Evolutionary conservation across 2,329 filamentous ascomycete species (phyloP).

Genomic region (Epichloe gansuensis): DNA sequence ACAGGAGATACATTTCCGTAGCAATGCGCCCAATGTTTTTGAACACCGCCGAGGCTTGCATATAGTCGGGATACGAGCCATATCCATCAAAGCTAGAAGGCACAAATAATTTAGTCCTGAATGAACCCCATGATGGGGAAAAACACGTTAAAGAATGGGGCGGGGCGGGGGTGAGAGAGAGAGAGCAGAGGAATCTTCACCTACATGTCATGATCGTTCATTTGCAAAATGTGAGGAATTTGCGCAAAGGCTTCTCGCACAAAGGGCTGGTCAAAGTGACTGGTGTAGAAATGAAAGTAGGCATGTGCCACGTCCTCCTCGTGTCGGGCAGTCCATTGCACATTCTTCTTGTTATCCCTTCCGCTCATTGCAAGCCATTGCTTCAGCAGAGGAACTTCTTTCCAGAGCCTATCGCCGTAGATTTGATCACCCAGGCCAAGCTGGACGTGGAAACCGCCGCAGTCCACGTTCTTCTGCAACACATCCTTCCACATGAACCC

Average conservation of each 20-base stretch:
- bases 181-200: constrained; percentile 17
- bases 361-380: constrained; percentile 92
- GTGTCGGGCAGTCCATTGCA: constrained; percentile 83
- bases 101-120: neutral
- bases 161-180: too few relatives aligned
- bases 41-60: constrained; percentile 96
- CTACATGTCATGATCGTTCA: constrained; percentile 97
- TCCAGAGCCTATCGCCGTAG: constrained; percentile 91
- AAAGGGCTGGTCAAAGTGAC: constrained; percentile 94
- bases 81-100: constrained; percentile 76
- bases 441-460: constrained; percentile 89
- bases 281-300: constrained; percentile 98
- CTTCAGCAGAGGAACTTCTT: constrained; percentile 82
- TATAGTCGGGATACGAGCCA: constrained; percentile 93
- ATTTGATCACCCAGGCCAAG: constrained; percentile 89
- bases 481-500: constrained; percentile 99
- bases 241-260: constrained; percentile 92
- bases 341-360: constrained; percentile 82
- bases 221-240: constrained; percentile 83
- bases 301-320: constrained; percentile 93
- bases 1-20: constrained; percentile 94
- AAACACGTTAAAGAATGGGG: neutral
- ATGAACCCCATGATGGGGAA: neutral
- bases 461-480: constrained; percentile 91
- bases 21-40: constrained; percentile 94